Evolutionary conservation across 768 basidiomycete species (phyloP), one percentile per base, ranked within the genome.

Genomic region (Chalciporus sphaerocephalus): DNA sequence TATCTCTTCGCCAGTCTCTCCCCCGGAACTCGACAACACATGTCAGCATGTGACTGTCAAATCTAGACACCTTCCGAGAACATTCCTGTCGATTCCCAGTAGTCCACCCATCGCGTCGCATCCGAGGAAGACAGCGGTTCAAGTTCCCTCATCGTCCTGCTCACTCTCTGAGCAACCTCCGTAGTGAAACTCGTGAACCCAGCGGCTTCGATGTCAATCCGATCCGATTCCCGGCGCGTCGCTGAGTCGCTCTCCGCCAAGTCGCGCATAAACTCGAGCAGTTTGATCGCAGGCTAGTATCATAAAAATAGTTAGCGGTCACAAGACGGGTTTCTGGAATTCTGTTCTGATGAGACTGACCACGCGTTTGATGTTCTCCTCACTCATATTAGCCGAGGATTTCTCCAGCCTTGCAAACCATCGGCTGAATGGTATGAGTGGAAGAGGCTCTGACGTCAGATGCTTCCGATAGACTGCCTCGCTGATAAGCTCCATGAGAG

Each of bases 241-340:
- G 22, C 35, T 10, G 18, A 41, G 20, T 68, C 64, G 2, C 44
- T 47, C 28, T 41, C 33, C 6, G 55, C 55, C 22, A 64, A 44
- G 32, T 13, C 32, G 6, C 59, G 44, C 51, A 62, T 61, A 41
- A 62, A 65, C 9, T 57, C 42, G 24, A 69, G 37, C 20, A 69
- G 51, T 43, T 67, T 66, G 49, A 66, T 63, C 16, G 66, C 65
- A 40, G 66, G 69, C 68, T 66, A 17, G 37, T n/a, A 40, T 41
- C n/a, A 37, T 16, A 23, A 44, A 21, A 33, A 25, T 34, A 23
- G 38, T 42, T 32, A 42, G 54, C 53, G 38, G 57, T 8, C 67
- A 60, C 41, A 76, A 56, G 76, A 34, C 34, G 6, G 11, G 11
- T 6, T 25, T 70, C 53, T 74, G 70, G 46, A 74, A 36, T 15